phyloP scores from a whole-genome alignment of 2,329 filamentous ascomycete species.

The Sporothrix sp. region DNA sequence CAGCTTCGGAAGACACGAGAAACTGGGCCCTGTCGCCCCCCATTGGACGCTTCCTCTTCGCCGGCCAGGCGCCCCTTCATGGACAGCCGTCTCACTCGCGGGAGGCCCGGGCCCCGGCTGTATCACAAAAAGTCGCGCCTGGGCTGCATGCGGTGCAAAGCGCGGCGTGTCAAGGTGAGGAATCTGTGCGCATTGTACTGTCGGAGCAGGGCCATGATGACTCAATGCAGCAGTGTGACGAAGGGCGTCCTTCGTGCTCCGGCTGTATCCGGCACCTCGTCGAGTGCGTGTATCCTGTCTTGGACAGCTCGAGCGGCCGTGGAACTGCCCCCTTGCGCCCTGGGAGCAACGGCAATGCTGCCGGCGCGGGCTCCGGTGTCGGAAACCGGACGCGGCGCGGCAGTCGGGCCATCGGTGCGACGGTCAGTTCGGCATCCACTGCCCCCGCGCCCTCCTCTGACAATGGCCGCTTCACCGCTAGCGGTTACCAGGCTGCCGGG shows the following conservation, averaged over 20 bases:
- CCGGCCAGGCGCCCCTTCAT: not conserved
- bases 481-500: not conserved
- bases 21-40: too few relatives aligned
- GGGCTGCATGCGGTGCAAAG: constrained; percentile 24
- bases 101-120: constrained; percentile 19
- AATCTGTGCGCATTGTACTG: not conserved
- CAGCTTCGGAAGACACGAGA: too few relatives aligned
- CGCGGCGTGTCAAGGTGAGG: constrained; percentile 24
- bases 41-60: too few relatives aligned
- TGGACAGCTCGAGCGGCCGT: not conserved
- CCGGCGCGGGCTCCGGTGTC: not conserved
- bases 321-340: not conserved
- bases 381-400: not conserved
- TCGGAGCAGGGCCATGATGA: too few relatives aligned
- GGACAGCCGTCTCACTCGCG: not conserved
- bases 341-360: not conserved
- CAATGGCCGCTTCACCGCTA: not conserved
- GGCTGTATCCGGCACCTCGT: constrained; percentile 21
- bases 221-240: constrained; percentile 18
- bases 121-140: constrained; percentile 26
- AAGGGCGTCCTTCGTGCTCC: constrained; percentile 19
- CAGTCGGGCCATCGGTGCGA: not conserved
- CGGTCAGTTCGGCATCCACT: not conserved
- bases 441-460: not conserved
- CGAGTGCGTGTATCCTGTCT: constrained; percentile 18